Evolutionary conservation across 192 early-diverging fungal species (phyloP), one percentile per base, ranked within the genome.

Genomic region (Geranomyces variabilis): DNA sequence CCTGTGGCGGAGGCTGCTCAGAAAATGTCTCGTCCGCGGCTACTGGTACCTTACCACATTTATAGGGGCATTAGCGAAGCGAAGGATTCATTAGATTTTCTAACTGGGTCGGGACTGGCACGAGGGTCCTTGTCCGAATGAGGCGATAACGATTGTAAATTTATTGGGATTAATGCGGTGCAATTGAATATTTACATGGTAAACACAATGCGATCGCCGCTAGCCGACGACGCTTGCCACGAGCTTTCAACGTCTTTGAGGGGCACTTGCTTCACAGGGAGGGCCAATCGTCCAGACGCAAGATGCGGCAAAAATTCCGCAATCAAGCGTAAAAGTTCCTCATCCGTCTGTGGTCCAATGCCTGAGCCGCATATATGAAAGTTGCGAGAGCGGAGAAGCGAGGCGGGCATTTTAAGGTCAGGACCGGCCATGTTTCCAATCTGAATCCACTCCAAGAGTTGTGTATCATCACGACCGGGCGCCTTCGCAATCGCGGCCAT

Each of bases 11-110:
- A 60, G 29, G 58, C 58, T 30, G 22, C 58, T 29, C 29, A 34
- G 19, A 60, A 34, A 30, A 29, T 53, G 7, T n/a, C 51, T 24
- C 58, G 58, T 8, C 58, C 58, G 58, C 17, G 49, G 24, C 33
- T 74, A 17, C 33, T 74, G 9, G 72, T 74, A 6, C 72, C 72
- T 13, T 60, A 22, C 34, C 72, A 74, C 56, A 28, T 74, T 15
- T 74, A 67, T 29, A 31, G 56, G 36, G 72, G 47, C 8, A 28
- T 67, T 6, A 21, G 44, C 15, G 43, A 53, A 14, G 28, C 31
- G 0, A 13, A n/a, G 41, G 48, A 51, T 22, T 47, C 19, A 29
- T 41, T 74, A 12, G 72, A 74, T 41, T 74, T 74, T 28, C 41
- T 74, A 22, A 67, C 72, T 14, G 65, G 65, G 5, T 66, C 63